Evolutionary conservation across 2,329 filamentous ascomycete species (phyloP), one percentile per base, ranked within the genome.

Genomic region (Alternaria novae-zelandiae): DNA sequence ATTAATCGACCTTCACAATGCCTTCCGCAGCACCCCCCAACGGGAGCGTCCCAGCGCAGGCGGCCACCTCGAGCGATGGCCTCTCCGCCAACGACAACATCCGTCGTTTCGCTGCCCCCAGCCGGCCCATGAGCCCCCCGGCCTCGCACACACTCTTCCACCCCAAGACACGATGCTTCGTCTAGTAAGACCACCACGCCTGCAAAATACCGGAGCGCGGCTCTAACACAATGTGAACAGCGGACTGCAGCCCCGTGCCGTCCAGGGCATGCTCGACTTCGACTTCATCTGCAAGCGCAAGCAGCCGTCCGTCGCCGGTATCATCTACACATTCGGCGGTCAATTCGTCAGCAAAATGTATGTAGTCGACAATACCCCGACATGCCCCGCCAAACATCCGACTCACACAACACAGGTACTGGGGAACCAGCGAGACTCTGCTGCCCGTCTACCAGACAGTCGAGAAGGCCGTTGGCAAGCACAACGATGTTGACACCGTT

Each of bases 291-390:
- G 96, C 94, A 98, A 98, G 90, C 93, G 96, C 79, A 88, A 90
- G 81, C 96, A 92, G 65, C 96, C 96, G 70, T 99, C 96, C 63
- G 96, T 99, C 63, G 96, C 96, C 72, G 96, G 94, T 81, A 98
- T 99, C 85, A 98, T 99, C 88, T 99, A 99, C 88, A 97, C 96
- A 76, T 99, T 99, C 80, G 96, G 96, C 82, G 96, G 96, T 74
- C 96, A 99, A 86, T 99, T 99, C 90, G 96, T 99, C 82, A 97
- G 94, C 90, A 99, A 99, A 91, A 98, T 99, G 96, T 88, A 78
- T 74, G 83, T 77, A 70, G 78, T 75, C 73, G 70, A 63, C 68
- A 61, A 28, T 28, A 17, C n/a, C 8, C 13, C 15, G n/a, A 10
- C 49, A 17, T 41, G 36, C 32, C 66, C 54, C 47, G 54, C 60